A percentile compares a stretch with the other conserved stretches of the same genome.
phyloP scores from a whole-genome alignment of 176 grass and related monocot species.

The Pontederia paniculata region DNA sequence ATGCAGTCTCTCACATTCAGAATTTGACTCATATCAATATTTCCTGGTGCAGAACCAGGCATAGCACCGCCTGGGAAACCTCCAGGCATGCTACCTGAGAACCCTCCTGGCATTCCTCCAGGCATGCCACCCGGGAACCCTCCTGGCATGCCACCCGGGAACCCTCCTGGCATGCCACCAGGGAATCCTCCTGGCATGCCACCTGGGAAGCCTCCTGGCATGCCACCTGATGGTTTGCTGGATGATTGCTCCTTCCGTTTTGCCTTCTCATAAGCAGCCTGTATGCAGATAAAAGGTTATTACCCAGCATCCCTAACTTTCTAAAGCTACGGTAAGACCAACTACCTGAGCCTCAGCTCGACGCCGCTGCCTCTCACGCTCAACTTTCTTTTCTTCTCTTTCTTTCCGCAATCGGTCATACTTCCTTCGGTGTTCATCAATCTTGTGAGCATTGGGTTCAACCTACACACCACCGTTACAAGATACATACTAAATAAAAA shows the following conservation, averaged over 20 bases:
- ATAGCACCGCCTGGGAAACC: constrained; percentile 34
- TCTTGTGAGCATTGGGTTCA: constrained; percentile 94
- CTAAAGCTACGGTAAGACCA: not conserved
- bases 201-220: constrained; percentile 23
- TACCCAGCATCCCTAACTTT: not conserved
- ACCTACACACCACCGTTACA: constrained; percentile 34
- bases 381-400: constrained; percentile 65
- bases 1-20: constrained; percentile 48
- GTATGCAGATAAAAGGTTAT: constrained; percentile 8
- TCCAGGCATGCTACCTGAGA: constrained; percentile 39
- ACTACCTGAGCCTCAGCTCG: constrained; percentile 68
- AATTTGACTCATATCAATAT: constrained; percentile 86
- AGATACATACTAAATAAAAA: not conserved
- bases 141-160: constrained; percentile 40
- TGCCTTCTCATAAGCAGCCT: constrained; percentile 96
- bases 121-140: constrained; percentile 26
- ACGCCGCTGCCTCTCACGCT: constrained; percentile 62
- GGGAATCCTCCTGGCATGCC: constrained; percentile 21
- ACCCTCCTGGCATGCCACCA: constrained; percentile 29
- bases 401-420: constrained; percentile 84
- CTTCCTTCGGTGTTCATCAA: constrained; percentile 81
- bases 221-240: constrained; percentile 37
- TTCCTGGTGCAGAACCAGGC: constrained; percentile 50
- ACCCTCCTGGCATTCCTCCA: constrained; percentile 31
- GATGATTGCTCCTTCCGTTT: constrained; percentile 79